Conservation (phyloP, 805 yeast species). For the Tetrapisispora phaffii region DNA sequence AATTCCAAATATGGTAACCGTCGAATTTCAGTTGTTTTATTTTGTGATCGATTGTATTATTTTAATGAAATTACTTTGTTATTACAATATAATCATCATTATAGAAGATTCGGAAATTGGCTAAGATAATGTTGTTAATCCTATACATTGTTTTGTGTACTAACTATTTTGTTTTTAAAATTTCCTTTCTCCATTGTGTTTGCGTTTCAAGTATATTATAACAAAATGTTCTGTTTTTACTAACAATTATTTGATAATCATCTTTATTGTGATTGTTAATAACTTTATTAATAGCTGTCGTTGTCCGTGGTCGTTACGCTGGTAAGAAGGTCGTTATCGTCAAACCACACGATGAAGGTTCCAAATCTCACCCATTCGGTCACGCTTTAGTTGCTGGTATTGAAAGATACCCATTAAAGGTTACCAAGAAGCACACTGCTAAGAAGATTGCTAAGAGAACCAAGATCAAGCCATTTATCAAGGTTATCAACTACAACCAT, state of each 20-base stretch:
- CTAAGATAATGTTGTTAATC: no score
- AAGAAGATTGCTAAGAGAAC: conserved; percentile 97
- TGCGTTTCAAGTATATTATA: no score
- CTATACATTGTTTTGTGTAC: no score
- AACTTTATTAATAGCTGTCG: conserved; percentile 57
- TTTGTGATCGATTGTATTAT: no score
- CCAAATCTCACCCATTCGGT: conserved; percentile 97
- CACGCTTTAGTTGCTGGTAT: conserved; percentile 99
- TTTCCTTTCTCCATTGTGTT: background rate
- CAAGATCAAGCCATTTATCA: conserved; percentile 97
- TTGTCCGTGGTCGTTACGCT: conserved; percentile 99
- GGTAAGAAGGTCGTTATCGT: conserved; percentile 99
- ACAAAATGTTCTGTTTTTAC: conserved; percentile 10
- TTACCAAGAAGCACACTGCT: conserved; percentile 87
- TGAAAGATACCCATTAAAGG: conserved; percentile 96
- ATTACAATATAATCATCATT: no score
- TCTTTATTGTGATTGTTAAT: background rate
- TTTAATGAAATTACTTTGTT: no score
- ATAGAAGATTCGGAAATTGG: no score
- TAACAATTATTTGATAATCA: conserved; percentile 15
- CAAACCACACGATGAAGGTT: conserved; percentile 96
- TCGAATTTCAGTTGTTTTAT: no score
- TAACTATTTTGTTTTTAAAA: background rate
- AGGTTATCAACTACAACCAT: conserved; percentile 99
- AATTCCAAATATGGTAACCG: no score